Evolutionary conservation across 2,329 filamentous ascomycete species (phyloP).

Genomic region (Podosphaera fusca): DNA sequence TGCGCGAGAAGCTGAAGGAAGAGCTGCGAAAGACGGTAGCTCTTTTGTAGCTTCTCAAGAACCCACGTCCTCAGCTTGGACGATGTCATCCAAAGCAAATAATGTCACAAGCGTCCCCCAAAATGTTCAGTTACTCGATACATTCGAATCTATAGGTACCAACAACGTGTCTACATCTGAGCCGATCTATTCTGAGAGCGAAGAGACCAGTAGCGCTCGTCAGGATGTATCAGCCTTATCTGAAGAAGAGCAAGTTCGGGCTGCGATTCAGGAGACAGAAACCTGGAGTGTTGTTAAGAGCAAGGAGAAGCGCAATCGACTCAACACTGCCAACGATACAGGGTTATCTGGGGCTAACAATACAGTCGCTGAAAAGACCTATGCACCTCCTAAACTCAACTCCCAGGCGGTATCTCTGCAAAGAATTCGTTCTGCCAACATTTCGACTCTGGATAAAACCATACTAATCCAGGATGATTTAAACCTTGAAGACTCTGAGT

Average conservation of each 20-base stretch:
- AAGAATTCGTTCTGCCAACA: too few species aligned
- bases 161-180: conserved; percentile 3
- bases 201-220: conserved; percentile 5
- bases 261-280: conserved; percentile 27
- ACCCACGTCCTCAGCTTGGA: conserved; percentile 23
- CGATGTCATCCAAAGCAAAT: conserved; percentile 14
- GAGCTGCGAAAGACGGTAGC: conserved; percentile 60
- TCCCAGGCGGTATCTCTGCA: too few species aligned
- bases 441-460: too few species aligned
- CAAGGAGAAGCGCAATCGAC: conserved; percentile 14
- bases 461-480: conserved; percentile 2
- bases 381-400: too few species aligned
- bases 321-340: conserved; percentile 2
- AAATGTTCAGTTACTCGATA: conserved; percentile 31
- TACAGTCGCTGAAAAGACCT: too few species aligned
- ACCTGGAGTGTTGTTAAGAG: conserved; percentile 34
- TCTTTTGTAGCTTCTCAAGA: conserved; percentile 25
- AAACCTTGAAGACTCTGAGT: conserved; percentile 13
- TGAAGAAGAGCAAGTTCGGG: conserved; percentile 38
- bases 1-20: conserved; percentile 62
- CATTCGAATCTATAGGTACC: conserved; percentile 23
- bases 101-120: conserved; percentile 15
- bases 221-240: conserved; percentile 18
- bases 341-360: not conserved
- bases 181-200: conserved; percentile 7